Conservation (phyloP, 2,329 filamentous ascomycete species). For the Neofusicoccum ribis region DNA sequence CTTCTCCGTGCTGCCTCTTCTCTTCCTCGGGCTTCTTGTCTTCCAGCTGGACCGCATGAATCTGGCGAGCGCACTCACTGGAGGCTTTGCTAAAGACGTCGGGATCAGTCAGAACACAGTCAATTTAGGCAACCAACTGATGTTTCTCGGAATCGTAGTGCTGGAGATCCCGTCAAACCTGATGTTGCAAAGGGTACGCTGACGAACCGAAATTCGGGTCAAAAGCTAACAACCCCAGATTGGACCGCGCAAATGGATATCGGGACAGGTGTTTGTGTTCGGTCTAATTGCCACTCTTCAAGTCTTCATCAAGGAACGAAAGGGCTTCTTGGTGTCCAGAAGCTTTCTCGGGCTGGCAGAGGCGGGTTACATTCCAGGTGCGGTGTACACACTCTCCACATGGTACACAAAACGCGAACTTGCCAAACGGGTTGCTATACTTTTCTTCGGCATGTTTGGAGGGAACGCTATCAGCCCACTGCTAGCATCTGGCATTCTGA, state of each 20-base stretch:
- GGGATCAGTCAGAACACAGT: slow-evolving; percentile 48
- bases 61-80: slow-evolving; percentile 53
- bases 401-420: slow-evolving; percentile 53
- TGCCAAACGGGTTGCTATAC: slow-evolving; percentile 49
- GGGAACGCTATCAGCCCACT: slow-evolving; percentile 53
- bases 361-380: slow-evolving; percentile 55
- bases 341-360: slow-evolving; percentile 51
- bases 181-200: slow-evolving; percentile 36
- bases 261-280: slow-evolving; percentile 51
- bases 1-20: slow-evolving; percentile 48
- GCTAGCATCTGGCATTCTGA: slow-evolving; percentile 51
- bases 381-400: slow-evolving; percentile 53
- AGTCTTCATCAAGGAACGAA: slow-evolving; percentile 32
- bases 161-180: slow-evolving; percentile 56
- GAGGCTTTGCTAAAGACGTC: slow-evolving; percentile 48
- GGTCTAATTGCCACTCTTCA: slow-evolving; percentile 50
- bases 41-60: slow-evolving; percentile 58
- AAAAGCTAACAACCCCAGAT: slow-evolving; percentile 21
- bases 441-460: slow-evolving; percentile 57
- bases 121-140: slow-evolving; percentile 56
- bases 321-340: slow-evolving; percentile 48
- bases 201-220: not conserved
- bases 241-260: slow-evolving; percentile 48
- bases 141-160: slow-evolving; percentile 54
- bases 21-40: slow-evolving; percentile 52